These are phyloP conservation scores for Metrosideros polymorpha DNA, from an alignment of 441 rosid species.

Conservation along the genomic window DNA sequence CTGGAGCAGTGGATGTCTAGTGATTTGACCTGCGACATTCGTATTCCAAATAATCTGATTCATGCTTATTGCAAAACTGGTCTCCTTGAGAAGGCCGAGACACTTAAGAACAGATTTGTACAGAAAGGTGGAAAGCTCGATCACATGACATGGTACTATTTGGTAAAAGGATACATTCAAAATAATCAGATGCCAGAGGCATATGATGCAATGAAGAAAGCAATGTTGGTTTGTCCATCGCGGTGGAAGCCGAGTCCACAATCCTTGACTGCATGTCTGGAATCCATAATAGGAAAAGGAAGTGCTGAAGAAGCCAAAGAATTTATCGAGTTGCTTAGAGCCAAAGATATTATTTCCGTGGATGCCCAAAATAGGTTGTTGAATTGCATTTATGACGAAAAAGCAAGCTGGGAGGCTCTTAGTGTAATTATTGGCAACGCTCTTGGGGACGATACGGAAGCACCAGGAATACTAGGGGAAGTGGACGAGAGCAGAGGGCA, in stretches of 20 bases:
- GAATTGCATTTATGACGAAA: background rate
- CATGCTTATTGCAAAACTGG: background rate
- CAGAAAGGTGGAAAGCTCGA: background rate
- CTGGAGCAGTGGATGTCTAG: constrained; percentile 23
- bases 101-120: background rate
- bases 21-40: background rate
- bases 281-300: background rate
- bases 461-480: background rate
- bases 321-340: background rate
- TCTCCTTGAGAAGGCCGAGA: background rate
- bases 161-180: background rate
- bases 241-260: background rate
- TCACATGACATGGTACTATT: background rate
- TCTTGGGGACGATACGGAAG: background rate
- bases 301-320: background rate
- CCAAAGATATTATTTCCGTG: background rate
- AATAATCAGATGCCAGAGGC: background rate
- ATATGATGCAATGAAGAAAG: background rate
- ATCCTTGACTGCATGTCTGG: background rate
- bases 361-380: background rate
- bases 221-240: background rate
- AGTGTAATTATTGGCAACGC: background rate
- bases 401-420: background rate
- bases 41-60: background rate
- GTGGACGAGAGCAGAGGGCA: background rate